These are phyloP conservation scores for Neofusicoccum sp. DNA, from an alignment of 2,329 filamentous ascomycete species.

Conservation along the genomic window DNA sequence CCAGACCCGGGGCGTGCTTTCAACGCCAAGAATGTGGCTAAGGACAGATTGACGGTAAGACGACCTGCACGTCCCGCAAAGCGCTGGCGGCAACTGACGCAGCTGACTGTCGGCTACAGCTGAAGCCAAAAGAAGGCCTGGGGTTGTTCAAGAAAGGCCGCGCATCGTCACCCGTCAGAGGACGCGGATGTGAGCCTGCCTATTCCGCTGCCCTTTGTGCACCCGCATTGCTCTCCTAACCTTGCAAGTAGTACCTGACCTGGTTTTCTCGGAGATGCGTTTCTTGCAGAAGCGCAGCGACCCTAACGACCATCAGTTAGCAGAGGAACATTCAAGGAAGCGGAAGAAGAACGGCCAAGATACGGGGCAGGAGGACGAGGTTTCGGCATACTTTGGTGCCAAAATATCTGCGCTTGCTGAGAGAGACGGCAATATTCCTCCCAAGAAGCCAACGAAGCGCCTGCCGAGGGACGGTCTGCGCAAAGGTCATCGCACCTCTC, in stretches of 20 bases:
- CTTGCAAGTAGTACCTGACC: slow-evolving; percentile 46
- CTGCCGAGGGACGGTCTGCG: not conserved
- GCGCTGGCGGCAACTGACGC: not conserved
- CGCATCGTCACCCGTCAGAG: slow-evolving; percentile 45
- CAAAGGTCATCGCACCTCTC: not conserved
- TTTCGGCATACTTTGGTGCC: slow-evolving; percentile 46
- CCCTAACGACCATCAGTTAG: slow-evolving; percentile 25
- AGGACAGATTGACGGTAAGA: slow-evolving; percentile 48
- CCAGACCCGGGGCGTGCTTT: slow-evolving; percentile 43
- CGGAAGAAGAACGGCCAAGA: slow-evolving; percentile 35
- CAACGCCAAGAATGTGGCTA: slow-evolving; percentile 44
- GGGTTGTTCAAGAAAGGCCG: slow-evolving; percentile 52
- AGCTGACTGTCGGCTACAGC: slow-evolving; percentile 36
- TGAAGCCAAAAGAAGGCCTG: slow-evolving; percentile 41
- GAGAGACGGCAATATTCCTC: slow-evolving; percentile 25
- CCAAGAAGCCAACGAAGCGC: slow-evolving; percentile 7
- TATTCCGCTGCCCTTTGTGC: slow-evolving; percentile 22
- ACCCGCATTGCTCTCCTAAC: slow-evolving; percentile 24
- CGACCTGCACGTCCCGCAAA: slow-evolving; percentile 13
- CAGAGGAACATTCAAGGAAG: slow-evolving; percentile 25
- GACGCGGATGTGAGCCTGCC: slow-evolving; percentile 40
- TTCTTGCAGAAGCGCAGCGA: slow-evolving; percentile 43
- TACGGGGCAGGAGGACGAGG: slow-evolving; percentile 39
- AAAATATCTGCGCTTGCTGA: slow-evolving; percentile 29
- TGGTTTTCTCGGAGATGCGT: slow-evolving; percentile 52